Base-by-base conservation (phyloP, 1,139 yeast genomes). In the Lodderomyces parapsilosis region DNA sequence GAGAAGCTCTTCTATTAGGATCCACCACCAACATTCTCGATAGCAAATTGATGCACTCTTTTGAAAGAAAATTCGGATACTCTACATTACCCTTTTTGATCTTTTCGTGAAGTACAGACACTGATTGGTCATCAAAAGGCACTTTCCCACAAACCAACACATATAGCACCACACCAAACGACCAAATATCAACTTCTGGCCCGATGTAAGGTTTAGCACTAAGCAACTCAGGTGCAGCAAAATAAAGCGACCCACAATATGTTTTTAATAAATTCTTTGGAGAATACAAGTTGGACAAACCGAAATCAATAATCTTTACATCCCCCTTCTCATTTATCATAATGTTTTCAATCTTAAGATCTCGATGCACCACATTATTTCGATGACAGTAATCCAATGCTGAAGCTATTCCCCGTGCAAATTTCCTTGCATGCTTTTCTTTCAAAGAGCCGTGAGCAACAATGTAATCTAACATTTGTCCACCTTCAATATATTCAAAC, bases 141-240 rank as follows among this genome's bases (percentile, higher is more conserved):
- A 94, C 98, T 60, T 90, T 91, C 43, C 99, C 99, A 61, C 97
- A 91, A 2, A 93, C 96, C 49, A 94, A 70, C 14, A 93, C 99
- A 58, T 89, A 93, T 31, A 94, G 68, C 0, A 93, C 97, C 39
- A 93, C 96, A 46, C 99, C 99, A 71, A 91, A 91, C 4, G 96
- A 88, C 99, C 99, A 93, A 23, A 93, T 85, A 60, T 93, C 99
- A 40, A 94, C 97, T 62, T 94, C 99, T 0, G 99, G 99, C 0
- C 99, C 99, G 28, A 80, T 73, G 57, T 94, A 94, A 0, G 97
- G 97, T 51, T 83, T 82, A 0, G 98, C 99, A 48, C 88, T 86
- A 46, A 94, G 73, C 52, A 94, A 74, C 62, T 94, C 99, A 0
- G 99, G 99, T 0, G 99, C 99, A 0, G 99, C 99, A 75, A 93